Percentiles rank a stretch among this genome's conserved stretches.
phyloP scores from a whole-genome alignment of 306 rosid genomes.

The Sphenostylis stenocarpa region DNA sequence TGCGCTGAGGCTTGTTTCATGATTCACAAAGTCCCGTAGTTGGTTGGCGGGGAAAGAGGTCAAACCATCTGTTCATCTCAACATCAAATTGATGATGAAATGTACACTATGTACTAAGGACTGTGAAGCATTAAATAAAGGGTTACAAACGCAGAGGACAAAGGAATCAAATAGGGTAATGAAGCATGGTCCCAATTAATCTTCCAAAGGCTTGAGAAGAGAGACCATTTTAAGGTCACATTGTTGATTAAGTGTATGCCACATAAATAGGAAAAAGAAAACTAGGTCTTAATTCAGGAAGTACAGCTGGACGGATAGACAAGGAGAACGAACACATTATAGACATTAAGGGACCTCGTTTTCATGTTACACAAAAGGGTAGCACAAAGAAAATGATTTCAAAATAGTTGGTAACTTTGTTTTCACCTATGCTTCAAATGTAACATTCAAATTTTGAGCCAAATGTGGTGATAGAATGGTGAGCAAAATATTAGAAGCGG shows the following conservation, averaged over 20 bases:
- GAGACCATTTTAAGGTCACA: constrained; percentile 26
- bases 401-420: constrained; percentile 14
- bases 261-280: constrained; percentile 25
- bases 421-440: constrained; percentile 35
- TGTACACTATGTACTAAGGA: constrained; percentile 15
- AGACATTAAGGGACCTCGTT: constrained; percentile 39
- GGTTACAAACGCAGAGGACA: constrained; percentile 26
- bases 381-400: constrained; percentile 13
- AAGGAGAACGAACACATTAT: constrained; percentile 26
- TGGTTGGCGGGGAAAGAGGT: constrained; percentile 33
- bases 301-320: constrained; percentile 40
- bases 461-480: constrained; percentile 23
- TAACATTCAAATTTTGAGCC: constrained; percentile 22
- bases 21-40: constrained; percentile 29
- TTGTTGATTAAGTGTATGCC: constrained; percentile 26
- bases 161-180: constrained; percentile 28
- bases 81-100: constrained; percentile 27
- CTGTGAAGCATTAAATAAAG: constrained; percentile 35
- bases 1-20: background rate
- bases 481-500: background rate
- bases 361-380: constrained; percentile 15
- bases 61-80: constrained; percentile 29
- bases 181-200: constrained; percentile 36
- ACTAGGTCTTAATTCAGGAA: constrained; percentile 32
- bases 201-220: constrained; percentile 8